Percentiles rank a stretch among this genome's conserved stretches.
Conservation (phyloP, 768 basidiomycete species). For the Termitomyces bulborhizus region DNA sequence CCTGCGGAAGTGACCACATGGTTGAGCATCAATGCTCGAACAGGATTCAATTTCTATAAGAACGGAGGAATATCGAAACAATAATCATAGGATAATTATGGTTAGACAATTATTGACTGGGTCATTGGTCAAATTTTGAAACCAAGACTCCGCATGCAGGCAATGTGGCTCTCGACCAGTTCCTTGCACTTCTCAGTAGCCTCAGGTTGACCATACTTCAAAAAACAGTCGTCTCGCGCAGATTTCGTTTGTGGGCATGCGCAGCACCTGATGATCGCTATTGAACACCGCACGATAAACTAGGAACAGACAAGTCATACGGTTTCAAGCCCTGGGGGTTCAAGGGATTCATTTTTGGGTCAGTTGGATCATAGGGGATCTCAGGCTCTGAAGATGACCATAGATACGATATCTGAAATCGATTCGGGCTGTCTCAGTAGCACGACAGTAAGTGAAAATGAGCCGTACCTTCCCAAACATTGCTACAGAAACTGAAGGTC, state of each 20-base stretch:
- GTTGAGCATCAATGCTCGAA: too few relatives aligned
- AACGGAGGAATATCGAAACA: background rate
- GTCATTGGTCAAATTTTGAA: slow-evolving; percentile 60
- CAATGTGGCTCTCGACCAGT: slow-evolving; percentile 71
- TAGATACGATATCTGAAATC: slow-evolving; percentile 41
- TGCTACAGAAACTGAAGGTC: background rate
- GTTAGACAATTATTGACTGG: background rate
- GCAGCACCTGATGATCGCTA: slow-evolving; percentile 65
- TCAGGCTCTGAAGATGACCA: slow-evolving; percentile 39
- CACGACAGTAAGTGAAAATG: background rate
- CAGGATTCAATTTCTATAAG: background rate
- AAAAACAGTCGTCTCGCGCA: slow-evolving; percentile 91
- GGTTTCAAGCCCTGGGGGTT: slow-evolving; percentile 96
- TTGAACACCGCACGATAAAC: background rate
- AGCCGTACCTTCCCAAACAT: slow-evolving; percentile 41
- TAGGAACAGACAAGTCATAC: slow-evolving; percentile 39
- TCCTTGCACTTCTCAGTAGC: slow-evolving; percentile 78
- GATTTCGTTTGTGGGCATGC: slow-evolving; percentile 94
- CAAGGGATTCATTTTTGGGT: slow-evolving; percentile 79
- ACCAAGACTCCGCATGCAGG: slow-evolving; percentile 88
- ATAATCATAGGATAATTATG: background rate
- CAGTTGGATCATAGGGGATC: slow-evolving; percentile 61
- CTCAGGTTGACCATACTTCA: slow-evolving; percentile 57
- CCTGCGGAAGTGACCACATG: too few relatives aligned
- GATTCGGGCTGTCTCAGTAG: background rate